phyloP scores from a whole-genome alignment of 2,329 filamentous ascomycete genomes.

The Cylindrodendrum hubeiense region DNA sequence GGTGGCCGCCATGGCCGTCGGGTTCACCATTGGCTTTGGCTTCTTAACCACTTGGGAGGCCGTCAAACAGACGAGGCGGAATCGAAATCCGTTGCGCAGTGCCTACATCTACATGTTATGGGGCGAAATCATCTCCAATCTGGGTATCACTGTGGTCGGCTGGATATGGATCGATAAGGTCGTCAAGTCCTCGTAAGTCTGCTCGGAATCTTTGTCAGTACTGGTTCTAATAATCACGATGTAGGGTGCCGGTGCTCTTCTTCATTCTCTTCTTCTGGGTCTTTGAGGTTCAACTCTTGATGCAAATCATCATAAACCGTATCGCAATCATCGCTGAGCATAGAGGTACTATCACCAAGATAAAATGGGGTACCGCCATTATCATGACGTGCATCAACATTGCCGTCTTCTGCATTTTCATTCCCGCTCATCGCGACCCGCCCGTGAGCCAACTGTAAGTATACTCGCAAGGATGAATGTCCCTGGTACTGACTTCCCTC shows the following conservation, averaged over 20 bases:
- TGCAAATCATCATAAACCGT: conserved; percentile 69
- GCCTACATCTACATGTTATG: conserved; percentile 61
- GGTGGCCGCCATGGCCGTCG: conserved; percentile 47
- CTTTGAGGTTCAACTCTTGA: conserved; percentile 62
- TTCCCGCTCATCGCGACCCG: conserved; percentile 58
- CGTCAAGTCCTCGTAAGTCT: conserved; percentile 46
- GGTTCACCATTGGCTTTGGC: conserved; percentile 56
- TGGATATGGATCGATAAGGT: conserved; percentile 55
- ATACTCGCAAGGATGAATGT: background rate
- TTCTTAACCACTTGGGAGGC: conserved; percentile 55
- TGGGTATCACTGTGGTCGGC: conserved; percentile 52
- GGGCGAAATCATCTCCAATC: conserved; percentile 56
- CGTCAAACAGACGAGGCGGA: conserved; percentile 55
- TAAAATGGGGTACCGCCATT: conserved; percentile 61
- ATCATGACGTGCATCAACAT: conserved; percentile 64
- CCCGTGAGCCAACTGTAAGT: conserved; percentile 52
- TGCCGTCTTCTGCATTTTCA: conserved; percentile 66
- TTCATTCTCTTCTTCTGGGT: conserved; percentile 57
- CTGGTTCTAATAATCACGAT: background rate
- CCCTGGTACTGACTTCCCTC: background rate
- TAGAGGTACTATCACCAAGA: conserved; percentile 47
- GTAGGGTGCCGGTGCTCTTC: conserved; percentile 49
- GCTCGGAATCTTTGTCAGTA: no score
- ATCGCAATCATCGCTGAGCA: conserved; percentile 62
- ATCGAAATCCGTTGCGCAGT: conserved; percentile 49